Percentiles rank a stretch among this genome's conserved stretches.
These are phyloP conservation scores for Phaeosphaeria sp. DNA, from an alignment of 2,329 filamentous ascomycete species.

Conservation along the genomic window DNA sequence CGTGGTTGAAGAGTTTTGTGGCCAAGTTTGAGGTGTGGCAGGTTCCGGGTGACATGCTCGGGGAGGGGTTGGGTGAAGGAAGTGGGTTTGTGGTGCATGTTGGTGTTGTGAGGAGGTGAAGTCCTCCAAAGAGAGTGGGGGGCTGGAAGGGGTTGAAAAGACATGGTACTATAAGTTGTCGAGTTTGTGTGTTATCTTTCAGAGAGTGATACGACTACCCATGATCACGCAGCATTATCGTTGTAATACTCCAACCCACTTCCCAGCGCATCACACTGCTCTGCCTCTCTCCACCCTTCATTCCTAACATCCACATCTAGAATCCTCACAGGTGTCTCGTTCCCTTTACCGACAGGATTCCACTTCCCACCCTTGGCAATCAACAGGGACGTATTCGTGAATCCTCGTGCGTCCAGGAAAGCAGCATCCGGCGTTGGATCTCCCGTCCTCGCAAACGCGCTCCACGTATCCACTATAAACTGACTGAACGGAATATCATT, in stretches of 20 bases:
- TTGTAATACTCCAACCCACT: constrained; percentile 33
- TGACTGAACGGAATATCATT: constrained; percentile 41
- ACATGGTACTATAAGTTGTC: too few relatives aligned
- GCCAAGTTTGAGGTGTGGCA: constrained; percentile 76
- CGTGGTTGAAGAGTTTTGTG: constrained; percentile 76
- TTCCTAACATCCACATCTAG: constrained; percentile 30
- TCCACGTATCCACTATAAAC: constrained; percentile 41
- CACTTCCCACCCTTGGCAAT: constrained; percentile 19
- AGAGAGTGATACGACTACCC: too few relatives aligned
- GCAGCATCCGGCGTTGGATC: constrained; percentile 28
- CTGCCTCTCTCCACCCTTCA: constrained; percentile 29
- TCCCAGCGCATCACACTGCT: constrained; percentile 35
- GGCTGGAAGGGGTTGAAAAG: neutral
- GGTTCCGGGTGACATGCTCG: constrained; percentile 69
- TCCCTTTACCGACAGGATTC: constrained; percentile 16
- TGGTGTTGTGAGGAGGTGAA: constrained; percentile 52
- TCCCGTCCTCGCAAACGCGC: constrained; percentile 38
- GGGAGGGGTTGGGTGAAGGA: constrained; percentile 63
- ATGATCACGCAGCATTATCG: neutral
- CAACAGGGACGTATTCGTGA: constrained; percentile 26
- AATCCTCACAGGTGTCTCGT: constrained; percentile 20
- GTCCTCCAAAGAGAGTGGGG: constrained; percentile 3
- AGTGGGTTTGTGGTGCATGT: constrained; percentile 85
- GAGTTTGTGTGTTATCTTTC: too few relatives aligned
- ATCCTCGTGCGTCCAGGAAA: constrained; percentile 36